Evolutionary conservation across 2,329 filamentous ascomycete species (phyloP), one percentile per base, ranked within the genome.

Genomic region (Curvularia hawaiiensis): DNA sequence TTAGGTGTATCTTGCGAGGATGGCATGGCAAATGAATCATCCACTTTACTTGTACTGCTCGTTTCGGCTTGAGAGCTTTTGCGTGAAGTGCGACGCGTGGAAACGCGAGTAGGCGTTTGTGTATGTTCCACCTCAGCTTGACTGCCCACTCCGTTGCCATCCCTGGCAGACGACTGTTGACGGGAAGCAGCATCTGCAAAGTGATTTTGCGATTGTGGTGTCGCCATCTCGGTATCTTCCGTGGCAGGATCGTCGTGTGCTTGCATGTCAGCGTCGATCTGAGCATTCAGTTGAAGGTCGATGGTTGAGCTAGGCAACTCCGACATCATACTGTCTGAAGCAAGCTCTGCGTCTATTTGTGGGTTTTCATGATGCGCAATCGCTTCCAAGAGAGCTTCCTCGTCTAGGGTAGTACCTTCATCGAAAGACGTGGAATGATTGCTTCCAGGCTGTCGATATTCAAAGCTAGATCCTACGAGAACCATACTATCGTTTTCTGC

Each of bases 1-100:
- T 59, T 61, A 38, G 69, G 64, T 16, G 65, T 69, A 20, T 63
- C 56, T 30, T 57, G 59, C 1, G 65, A 52, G 9, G 63, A 63
- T 4, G 65, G 55, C 24, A 50, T 66, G 4, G 54, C 59, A 58
- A 79, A 78, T 30, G 77, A 79, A 38, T 79, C 74, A 26, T 66
- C 70, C 3, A 79, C 64, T 35, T 70, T 66, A 46, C 70, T 77
- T 20, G 69, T 66, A 45, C 70, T 71, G 24, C 58, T 71, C 2
- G 63, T 64, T 4, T 50, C 61, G 4, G 43, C 20, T 51, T 59
- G 58, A 12, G 41, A 57, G 18, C 60, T 51, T 24, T 67, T 55
- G 10, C 50, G 43, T 0, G 51, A 40, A 6, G 41, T 40, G 16
- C 18, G 35, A 11, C 51, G 41, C 18, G 44, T 52, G 9, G 55